Conservation (phyloP, 768 basidiomycete species). For the Thelephora ganbajun region DNA sequence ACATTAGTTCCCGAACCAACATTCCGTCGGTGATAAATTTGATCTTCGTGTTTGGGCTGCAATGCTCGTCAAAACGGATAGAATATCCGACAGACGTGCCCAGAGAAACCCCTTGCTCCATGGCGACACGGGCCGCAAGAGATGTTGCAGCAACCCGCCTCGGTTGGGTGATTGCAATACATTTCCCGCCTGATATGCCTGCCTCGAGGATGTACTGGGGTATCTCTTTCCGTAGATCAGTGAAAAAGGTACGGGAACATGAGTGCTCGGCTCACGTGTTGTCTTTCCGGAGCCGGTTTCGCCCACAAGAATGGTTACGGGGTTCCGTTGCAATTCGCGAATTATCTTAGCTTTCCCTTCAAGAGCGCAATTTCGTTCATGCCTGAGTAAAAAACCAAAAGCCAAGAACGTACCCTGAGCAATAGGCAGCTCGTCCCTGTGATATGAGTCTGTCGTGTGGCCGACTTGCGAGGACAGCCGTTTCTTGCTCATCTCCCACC, state of each 20-base stretch:
- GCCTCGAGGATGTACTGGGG: slow-evolving; percentile 91
- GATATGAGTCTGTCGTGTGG: slow-evolving; percentile 32
- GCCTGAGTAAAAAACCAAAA: background rate
- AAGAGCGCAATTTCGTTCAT: background rate
- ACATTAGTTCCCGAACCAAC: slow-evolving; percentile 85
- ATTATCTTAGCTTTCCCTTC: slow-evolving; percentile 66
- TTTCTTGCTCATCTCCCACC: slow-evolving; percentile 3
- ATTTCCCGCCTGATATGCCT: slow-evolving; percentile 51
- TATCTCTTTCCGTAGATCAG: slow-evolving; percentile 46
- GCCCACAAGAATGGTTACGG: slow-evolving; percentile 81
- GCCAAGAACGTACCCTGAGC: slow-evolving; percentile 41
- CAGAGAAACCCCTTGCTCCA: slow-evolving; percentile 59
- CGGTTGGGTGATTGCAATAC: slow-evolving; percentile 91
- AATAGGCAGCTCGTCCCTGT: slow-evolving; percentile 63
- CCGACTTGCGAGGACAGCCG: slow-evolving; percentile 4
- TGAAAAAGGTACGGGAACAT: background rate
- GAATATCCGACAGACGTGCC: slow-evolving; percentile 85
- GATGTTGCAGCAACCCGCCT: slow-evolving; percentile 90
- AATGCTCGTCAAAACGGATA: slow-evolving; percentile 87
- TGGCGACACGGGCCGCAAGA: slow-evolving; percentile 82
- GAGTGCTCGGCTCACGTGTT: slow-evolving; percentile 56
- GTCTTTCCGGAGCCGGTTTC: slow-evolving; percentile 99
- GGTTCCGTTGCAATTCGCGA: slow-evolving; percentile 58
- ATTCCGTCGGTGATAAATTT: slow-evolving; percentile 98
- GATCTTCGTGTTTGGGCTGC: slow-evolving; percentile 60